Evolutionary conservation across 2,329 filamentous ascomycete species (phyloP).

Genomic region (Aspergillus ustus): DNA sequence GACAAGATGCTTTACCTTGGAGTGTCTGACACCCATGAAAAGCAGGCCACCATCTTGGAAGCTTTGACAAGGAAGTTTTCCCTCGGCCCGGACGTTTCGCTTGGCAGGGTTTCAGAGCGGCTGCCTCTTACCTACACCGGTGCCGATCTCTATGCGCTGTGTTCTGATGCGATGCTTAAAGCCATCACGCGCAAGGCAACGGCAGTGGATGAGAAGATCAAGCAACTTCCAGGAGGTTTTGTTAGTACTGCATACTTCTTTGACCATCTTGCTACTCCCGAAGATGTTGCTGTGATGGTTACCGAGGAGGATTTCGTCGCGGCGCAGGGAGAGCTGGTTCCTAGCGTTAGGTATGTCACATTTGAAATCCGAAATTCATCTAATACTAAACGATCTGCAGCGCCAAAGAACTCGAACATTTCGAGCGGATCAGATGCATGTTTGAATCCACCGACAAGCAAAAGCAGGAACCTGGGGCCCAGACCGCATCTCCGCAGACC

Average conservation of each 20-base stretch:
- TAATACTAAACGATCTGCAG: slow-evolving; percentile 53
- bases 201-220: slow-evolving; percentile 81
- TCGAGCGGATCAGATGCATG: slow-evolving; percentile 77
- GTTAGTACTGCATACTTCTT: slow-evolving; percentile 94
- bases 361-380: neutral
- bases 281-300: slow-evolving; percentile 86
- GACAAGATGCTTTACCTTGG: slow-evolving; percentile 99
- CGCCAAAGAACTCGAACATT: slow-evolving; percentile 87
- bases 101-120: slow-evolving; percentile 71
- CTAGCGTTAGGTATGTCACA: slow-evolving; percentile 68
- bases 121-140: slow-evolving; percentile 97
- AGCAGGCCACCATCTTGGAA: slow-evolving; percentile 92
- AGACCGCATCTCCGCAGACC: slow-evolving; percentile 33
- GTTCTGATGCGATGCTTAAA: slow-evolving; percentile 98
- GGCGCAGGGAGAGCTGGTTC: slow-evolving; percentile 85
- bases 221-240: slow-evolving; percentile 59
- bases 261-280: slow-evolving; percentile 81
- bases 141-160: slow-evolving; percentile 95
- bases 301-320: slow-evolving; percentile 84
- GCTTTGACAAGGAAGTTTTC: slow-evolving; percentile 94
- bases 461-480: slow-evolving; percentile 38
- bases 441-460: slow-evolving; percentile 71
- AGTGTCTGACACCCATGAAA: slow-evolving; percentile 94
- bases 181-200: slow-evolving; percentile 90
- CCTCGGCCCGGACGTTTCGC: slow-evolving; percentile 76